Percentiles rank a stretch among this genome's conserved stretches.
Evolutionary conservation across 371 early-diverging fungal species (phyloP).

Genomic region (Fennellomyces sp.): DNA sequence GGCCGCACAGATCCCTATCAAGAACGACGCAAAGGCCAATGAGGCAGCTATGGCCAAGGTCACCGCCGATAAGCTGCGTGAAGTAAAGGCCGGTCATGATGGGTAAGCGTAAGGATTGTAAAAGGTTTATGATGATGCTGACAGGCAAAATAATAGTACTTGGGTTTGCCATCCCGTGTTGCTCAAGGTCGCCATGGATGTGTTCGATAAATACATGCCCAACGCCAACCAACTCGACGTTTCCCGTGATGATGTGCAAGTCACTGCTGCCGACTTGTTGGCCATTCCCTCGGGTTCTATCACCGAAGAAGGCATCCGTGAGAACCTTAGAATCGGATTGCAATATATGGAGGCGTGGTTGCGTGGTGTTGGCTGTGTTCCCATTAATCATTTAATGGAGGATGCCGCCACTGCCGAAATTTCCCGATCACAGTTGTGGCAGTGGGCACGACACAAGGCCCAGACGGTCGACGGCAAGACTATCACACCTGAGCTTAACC

Average conservation of each 20-base stretch:
- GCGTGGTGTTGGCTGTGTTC: slow-evolving; percentile 94
- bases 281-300: slow-evolving; percentile 79
- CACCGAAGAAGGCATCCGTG: slow-evolving; percentile 89
- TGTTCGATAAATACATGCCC: slow-evolving; percentile 95
- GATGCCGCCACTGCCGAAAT: slow-evolving; percentile 93
- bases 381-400: slow-evolving; percentile 70
- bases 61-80: slow-evolving; percentile 88
- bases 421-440: slow-evolving; percentile 95
- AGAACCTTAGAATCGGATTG: slow-evolving; percentile 90
- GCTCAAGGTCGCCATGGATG: slow-evolving; percentile 82
- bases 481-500: slow-evolving; percentile 76
- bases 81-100: slow-evolving; percentile 93
- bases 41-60: slow-evolving; percentile 90
- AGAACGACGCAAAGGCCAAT: slow-evolving; percentile 84
- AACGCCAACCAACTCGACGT: slow-evolving; percentile 93
- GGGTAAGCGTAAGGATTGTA: slow-evolving; percentile 38
- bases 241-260: slow-evolving; percentile 88
- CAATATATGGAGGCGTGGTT: slow-evolving; percentile 97
- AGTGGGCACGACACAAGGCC: slow-evolving; percentile 91
- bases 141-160: slow-evolving; percentile 70
- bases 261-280: slow-evolving; percentile 85
- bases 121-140: not conserved
- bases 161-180: slow-evolving; percentile 98
- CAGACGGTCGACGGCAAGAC: slow-evolving; percentile 79
- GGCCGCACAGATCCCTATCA: slow-evolving; percentile 97